phyloP scores from a whole-genome alignment of 129 eudicot species.

The Chrysanthemum lavandulifolium region DNA sequence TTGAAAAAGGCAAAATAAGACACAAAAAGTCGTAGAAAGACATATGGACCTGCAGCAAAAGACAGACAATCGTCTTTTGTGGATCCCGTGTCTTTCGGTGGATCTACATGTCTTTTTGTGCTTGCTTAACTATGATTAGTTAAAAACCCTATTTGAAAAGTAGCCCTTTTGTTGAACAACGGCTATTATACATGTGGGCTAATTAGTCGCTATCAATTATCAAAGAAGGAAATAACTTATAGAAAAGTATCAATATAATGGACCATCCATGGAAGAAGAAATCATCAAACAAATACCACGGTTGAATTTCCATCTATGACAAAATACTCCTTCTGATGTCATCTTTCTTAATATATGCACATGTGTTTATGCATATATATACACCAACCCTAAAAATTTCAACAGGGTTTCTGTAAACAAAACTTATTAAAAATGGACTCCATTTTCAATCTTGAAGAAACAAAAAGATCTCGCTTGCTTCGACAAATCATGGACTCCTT shows the following conservation, averaged over 20 bases:
- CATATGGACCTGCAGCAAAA: too few species aligned
- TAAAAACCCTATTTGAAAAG: too few species aligned
- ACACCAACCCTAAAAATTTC: background rate
- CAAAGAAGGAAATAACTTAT: too few species aligned
- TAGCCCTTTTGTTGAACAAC: too few species aligned
- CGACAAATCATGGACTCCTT: constrained; percentile 48
- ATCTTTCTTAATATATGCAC: background rate
- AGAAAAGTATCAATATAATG: constrained; percentile 24
- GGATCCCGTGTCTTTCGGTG: too few species aligned
- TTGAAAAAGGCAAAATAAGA: too few species aligned
- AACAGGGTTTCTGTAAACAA: constrained; percentile 13
- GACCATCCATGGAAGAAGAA: constrained; percentile 18
- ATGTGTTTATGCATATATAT: background rate
- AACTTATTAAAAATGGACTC: constrained; percentile 49
- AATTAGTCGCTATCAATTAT: too few species aligned
- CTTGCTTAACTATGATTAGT: too few species aligned
- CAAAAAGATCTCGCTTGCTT: constrained; percentile 48
- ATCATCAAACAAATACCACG: constrained; percentile 13
- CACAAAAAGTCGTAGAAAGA: too few species aligned
- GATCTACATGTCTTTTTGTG: too few species aligned
- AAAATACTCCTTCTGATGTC: background rate
- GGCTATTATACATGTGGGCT: too few species aligned
- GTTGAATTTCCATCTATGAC: background rate
- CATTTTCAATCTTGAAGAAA: constrained; percentile 59
- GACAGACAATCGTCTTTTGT: too few species aligned